These are phyloP conservation scores for Acorus calamus DNA, from an alignment of 106 monocot species.

Conservation along the genomic window DNA sequence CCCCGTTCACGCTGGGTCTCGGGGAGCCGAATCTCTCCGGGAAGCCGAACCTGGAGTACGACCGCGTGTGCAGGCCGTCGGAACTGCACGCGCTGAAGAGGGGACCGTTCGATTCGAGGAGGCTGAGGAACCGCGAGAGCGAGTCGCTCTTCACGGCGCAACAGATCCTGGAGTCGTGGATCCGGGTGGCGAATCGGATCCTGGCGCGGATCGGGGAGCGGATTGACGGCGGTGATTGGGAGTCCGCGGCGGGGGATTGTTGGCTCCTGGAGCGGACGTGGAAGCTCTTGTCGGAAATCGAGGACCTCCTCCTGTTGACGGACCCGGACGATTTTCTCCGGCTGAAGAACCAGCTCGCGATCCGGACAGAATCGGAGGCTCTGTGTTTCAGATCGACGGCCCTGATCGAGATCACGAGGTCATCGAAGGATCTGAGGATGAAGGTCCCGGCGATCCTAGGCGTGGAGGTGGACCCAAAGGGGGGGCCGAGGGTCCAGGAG, in stretches of 20 bases:
- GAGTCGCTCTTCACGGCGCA: slow-evolving; percentile 41
- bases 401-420: slow-evolving; percentile 25
- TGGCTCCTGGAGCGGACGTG: slow-evolving; percentile 65
- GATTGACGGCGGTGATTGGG: slow-evolving; percentile 38
- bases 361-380: slow-evolving; percentile 18
- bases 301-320: slow-evolving; percentile 67
- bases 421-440: slow-evolving; percentile 42
- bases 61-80: slow-evolving; percentile 20
- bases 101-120: slow-evolving; percentile 11
- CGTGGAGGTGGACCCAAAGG: slow-evolving; percentile 71
- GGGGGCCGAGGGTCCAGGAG: slow-evolving; percentile 70
- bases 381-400: slow-evolving; percentile 56
- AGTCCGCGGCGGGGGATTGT: slow-evolving; percentile 41
- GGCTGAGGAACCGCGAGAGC: slow-evolving; percentile 39
- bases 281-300: slow-evolving; percentile 54
- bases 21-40: slow-evolving; percentile 34
- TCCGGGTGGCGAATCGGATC: slow-evolving; percentile 31
- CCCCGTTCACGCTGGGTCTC: slow-evolving; percentile 24
- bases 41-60: slow-evolving; percentile 35
- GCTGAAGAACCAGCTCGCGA: slow-evolving; percentile 52
- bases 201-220: slow-evolving; percentile 18
- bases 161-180: slow-evolving; percentile 73
- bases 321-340: slow-evolving; percentile 77
- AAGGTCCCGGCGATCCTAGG: slow-evolving; percentile 55
- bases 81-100: slow-evolving; percentile 32